These are phyloP conservation scores for Dianthus caryophyllus DNA, from an alignment of 148 eudicot species.

Conservation along the genomic window DNA sequence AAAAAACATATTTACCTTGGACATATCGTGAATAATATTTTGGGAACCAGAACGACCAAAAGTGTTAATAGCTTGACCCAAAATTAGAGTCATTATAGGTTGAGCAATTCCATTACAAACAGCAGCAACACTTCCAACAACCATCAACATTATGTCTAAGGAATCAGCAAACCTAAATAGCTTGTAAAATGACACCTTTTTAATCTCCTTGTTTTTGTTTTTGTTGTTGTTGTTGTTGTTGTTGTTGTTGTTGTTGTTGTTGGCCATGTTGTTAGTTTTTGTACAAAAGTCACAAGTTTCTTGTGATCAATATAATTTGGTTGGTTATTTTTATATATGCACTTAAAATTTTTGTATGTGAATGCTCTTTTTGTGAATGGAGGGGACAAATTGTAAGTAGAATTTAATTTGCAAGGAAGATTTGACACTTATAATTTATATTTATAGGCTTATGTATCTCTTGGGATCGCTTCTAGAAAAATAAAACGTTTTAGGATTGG, in stretches of 20 bases:
- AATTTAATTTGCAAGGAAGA: too few relatives aligned
- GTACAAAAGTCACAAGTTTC: too few relatives aligned
- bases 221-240: not conserved
- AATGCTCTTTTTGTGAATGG: too few relatives aligned
- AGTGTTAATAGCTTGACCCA: conserved; percentile 46
- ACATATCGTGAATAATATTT: conserved; percentile 48
- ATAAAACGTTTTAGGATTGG: too few relatives aligned
- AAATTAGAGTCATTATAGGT: conserved; percentile 61
- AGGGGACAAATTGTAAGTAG: too few relatives aligned
- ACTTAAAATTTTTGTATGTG: too few relatives aligned
- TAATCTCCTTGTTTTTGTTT: not conserved
- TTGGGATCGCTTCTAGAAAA: too few relatives aligned
- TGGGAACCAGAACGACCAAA: conserved; percentile 38
- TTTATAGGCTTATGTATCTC: too few relatives aligned
- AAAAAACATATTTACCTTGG: conserved; percentile 40
- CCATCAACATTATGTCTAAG: conserved; percentile 43
- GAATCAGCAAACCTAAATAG: conserved; percentile 53
- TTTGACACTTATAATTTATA: too few relatives aligned
- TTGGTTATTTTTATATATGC: too few relatives aligned
- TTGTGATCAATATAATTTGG: too few relatives aligned
- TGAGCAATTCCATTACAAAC: conserved; percentile 48
- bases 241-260: not conserved
- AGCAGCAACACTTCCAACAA: conserved; percentile 44
- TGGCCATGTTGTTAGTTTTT: too few relatives aligned
- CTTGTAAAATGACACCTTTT: conserved; percentile 44